Base-by-base conservation (phyloP, 2,329 filamentous ascomycete genomes). In the Colletotrichum sp. region DNA sequence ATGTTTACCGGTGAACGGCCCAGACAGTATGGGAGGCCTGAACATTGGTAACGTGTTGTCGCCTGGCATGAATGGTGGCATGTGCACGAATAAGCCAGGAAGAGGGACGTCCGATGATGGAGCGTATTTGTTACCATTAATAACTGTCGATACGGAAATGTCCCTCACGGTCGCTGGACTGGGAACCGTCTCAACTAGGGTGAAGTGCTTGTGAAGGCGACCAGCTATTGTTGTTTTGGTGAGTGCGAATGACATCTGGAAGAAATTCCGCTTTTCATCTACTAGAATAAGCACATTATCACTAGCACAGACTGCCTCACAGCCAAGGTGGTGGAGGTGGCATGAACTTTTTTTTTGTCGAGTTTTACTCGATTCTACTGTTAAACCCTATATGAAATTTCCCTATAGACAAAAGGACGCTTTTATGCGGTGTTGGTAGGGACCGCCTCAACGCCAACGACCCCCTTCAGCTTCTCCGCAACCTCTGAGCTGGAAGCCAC, bases 191-290 rank as follows among this genome's bases (percentile, higher is more conserved):
- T 39, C 36, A 18, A 34, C 12, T 34, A 32, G 28, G 26, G 26
- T 28, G 26, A 28, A 28, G 26, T 28, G 26, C 26, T 28, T 28
- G 26, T 28, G 26, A 28, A 28, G 26, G 26, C 26, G 26, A 28
- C 6, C 26, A 28, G 26, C 26, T 7, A 28, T 24, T 30, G 28
- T 30, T 30, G 28, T 2, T 30, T 9, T 30, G 8, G 28, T 30
- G 8, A 28, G 6, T 28, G 8, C 1, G 39, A 12, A 2, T 49
- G 39, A 49, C 18, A n/a, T 5, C 3, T 1, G 18, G 39, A 44
- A 44, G 0, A n/a, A 0, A 6, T n/a, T 1, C 9, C 9, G 2
- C 2, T 30, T 1, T 7, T 4, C 12, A 49, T 21, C 18, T 4
- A 6, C 5, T 21, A n/a, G 4, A 1, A 6, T 10, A 6, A 44